Conservation (phyloP, 176 grass and related monocot genomes). For the Aegilops longissima region DNA sequence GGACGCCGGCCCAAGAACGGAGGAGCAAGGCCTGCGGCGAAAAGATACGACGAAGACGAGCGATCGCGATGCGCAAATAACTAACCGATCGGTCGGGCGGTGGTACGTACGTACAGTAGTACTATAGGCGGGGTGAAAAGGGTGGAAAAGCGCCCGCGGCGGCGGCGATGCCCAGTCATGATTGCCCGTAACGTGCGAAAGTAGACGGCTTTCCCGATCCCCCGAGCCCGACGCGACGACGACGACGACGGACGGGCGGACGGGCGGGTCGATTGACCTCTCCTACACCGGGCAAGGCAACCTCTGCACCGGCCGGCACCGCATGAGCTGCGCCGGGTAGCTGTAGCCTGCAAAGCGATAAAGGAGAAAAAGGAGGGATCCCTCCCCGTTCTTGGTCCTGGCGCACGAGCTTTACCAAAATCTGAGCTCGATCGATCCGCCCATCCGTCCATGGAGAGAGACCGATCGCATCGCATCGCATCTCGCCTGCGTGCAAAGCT, state of each 20-base stretch:
- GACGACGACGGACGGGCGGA: constrained; percentile 5
- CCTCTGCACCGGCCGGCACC: background rate
- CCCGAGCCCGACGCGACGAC: constrained; percentile 23
- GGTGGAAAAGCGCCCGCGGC: background rate
- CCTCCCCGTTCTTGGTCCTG: constrained; percentile 46
- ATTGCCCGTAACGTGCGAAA: constrained; percentile 49
- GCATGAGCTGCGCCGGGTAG: background rate
- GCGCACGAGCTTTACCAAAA: constrained; percentile 52
- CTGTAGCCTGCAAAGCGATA: constrained; percentile 37
- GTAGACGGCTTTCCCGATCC: constrained; percentile 44
- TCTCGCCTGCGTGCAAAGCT: constrained; percentile 51
- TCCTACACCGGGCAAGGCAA: too few species aligned
- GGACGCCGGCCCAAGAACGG: background rate
- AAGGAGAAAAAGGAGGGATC: constrained; percentile 18
- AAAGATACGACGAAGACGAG: background rate
- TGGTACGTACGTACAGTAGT: background rate
- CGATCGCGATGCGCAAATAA: background rate
- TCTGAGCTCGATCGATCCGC: constrained; percentile 48
- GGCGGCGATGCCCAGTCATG: constrained; percentile 20
- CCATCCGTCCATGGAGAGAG: background rate
- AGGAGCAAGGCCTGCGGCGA: background rate
- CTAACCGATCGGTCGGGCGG: background rate
- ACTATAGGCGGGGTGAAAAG: background rate
- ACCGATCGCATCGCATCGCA: constrained; percentile 32
- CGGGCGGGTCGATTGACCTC: background rate